These are phyloP conservation scores for Suhomyces coccinellae DNA, from an alignment of 1,139 yeast genomes.

Conservation along the genomic window DNA sequence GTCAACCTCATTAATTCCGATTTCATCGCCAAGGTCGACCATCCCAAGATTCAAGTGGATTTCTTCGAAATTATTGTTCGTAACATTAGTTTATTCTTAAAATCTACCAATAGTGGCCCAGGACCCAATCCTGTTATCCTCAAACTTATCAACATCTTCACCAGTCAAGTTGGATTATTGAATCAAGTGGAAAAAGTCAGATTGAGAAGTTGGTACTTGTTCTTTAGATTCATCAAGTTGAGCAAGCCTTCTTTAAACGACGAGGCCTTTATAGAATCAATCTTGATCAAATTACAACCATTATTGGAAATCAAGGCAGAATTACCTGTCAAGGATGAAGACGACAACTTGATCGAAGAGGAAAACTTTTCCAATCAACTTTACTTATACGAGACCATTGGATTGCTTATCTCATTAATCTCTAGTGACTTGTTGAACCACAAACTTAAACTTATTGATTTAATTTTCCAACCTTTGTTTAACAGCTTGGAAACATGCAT, in stretches of 20 bases:
- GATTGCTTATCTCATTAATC: constrained; percentile 59
- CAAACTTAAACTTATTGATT: constrained; percentile 54
- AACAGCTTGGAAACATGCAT: constrained; percentile 69
- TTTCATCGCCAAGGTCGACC: constrained; percentile 52
- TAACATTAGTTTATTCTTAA: constrained; percentile 62
- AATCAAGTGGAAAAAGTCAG: constrained; percentile 72
- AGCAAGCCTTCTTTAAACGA: constrained; percentile 63
- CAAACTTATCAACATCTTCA: constrained; percentile 72
- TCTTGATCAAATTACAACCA: constrained; percentile 46
- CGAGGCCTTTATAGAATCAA: constrained; percentile 32
- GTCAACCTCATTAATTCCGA: constrained; percentile 63
- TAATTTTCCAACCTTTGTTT: constrained; percentile 77
- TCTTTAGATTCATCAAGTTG: constrained; percentile 76
- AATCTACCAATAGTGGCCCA: constrained; percentile 39
- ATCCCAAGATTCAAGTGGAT: constrained; percentile 75
- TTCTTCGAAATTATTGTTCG: constrained; percentile 85
- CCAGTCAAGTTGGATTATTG: constrained; percentile 79
- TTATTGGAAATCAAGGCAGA: constrained; percentile 62
- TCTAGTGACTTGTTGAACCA: constrained; percentile 30
- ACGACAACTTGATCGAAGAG: constrained; percentile 55
- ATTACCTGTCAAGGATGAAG: constrained; percentile 51
- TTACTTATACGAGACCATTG: constrained; percentile 79
- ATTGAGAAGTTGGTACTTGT: constrained; percentile 86
- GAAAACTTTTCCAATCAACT: constrained; percentile 76
- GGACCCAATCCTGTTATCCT: constrained; percentile 40